Percentiles rank a stretch among this genome's conserved stretches.
phyloP scores from a whole-genome alignment of 345 rosid species.

The Citrus glauca region DNA sequence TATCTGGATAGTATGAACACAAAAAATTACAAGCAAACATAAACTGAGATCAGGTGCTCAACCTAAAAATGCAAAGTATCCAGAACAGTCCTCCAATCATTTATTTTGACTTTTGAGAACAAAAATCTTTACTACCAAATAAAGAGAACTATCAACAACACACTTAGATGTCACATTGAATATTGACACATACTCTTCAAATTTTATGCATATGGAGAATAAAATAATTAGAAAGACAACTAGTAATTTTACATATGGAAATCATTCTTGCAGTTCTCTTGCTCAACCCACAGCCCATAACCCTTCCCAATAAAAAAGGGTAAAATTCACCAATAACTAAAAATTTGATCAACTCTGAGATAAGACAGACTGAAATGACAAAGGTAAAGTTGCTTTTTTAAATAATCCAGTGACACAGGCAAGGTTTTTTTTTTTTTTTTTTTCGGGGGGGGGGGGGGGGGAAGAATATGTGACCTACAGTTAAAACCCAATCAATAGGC shows the following conservation, averaged over 20 bases:
- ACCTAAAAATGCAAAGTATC: not conserved
- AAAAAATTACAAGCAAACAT: slow-evolving; percentile 4
- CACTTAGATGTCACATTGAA: not conserved
- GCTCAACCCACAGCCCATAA: not conserved
- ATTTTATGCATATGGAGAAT: not conserved
- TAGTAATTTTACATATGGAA: not conserved
- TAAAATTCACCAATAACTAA: not conserved
- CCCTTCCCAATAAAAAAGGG: not conserved
- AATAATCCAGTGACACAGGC: not conserved
- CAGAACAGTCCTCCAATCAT: not conserved
- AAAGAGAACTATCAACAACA: not conserved
- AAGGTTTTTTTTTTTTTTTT: not conserved
- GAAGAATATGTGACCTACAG: not conserved
- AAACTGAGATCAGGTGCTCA: slow-evolving; percentile 6
- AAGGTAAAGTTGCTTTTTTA: not conserved
- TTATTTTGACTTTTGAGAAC: slow-evolving; percentile 10
- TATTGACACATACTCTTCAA: not conserved
- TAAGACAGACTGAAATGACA: not conserved
- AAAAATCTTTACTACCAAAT: not conserved
- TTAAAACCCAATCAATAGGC: not conserved
- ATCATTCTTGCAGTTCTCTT: not conserved
- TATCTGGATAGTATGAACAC: slow-evolving; percentile 56
- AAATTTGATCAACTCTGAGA: not conserved
- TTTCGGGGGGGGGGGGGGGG: not conserved
- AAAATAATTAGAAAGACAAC: not conserved